Evolutionary conservation across 805 yeast species (phyloP).

Genomic region (Ogataea allantospora): DNA sequence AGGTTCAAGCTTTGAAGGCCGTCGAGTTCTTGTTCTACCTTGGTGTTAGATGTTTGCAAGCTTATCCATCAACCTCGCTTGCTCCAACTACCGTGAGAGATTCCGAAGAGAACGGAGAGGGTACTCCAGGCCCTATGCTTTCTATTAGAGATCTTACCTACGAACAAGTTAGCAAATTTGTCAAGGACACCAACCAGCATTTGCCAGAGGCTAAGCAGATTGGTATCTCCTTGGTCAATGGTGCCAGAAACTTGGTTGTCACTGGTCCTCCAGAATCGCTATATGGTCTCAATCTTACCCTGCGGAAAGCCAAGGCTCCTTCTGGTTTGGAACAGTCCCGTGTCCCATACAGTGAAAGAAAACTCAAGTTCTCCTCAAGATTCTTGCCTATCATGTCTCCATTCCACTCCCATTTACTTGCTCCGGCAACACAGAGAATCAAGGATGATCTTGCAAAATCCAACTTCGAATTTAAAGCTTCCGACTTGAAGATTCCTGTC

Average conservation of each 20-base stretch:
- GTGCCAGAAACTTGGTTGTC: conserved; percentile 92
- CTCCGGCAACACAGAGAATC: conserved; percentile 67
- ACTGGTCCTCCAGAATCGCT: conserved; percentile 98
- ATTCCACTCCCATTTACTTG: conserved; percentile 87
- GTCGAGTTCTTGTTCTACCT: conserved; percentile 85
- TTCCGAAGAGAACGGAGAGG: conserved; percentile 91
- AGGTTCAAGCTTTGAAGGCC: conserved; percentile 68
- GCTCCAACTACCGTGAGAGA: conserved; percentile 93
- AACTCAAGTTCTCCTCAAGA: conserved; percentile 87
- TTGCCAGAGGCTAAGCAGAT: conserved; percentile 90
- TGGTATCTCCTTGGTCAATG: conserved; percentile 86
- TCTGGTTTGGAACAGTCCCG: conserved; percentile 93
- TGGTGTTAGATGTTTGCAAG: conserved; percentile 87
- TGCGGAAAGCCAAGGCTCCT: conserved; percentile 93
- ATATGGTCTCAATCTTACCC: conserved; percentile 88
- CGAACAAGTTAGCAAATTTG: conserved; percentile 74
- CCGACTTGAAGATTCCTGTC: conserved; percentile 76
- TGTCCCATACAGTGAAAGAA: conserved; percentile 91
- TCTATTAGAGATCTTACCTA: conserved; percentile 84
- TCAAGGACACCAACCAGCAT: conserved; percentile 87
- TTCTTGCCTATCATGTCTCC: conserved; percentile 96
- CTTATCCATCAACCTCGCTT: conserved; percentile 89
- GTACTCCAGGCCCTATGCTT: conserved; percentile 96
- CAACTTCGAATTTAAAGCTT: conserved; percentile 52
- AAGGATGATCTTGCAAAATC: conserved; percentile 60